Conservation (phyloP, 2,329 filamentous ascomycete species). For the Scortechinia acanthostroma region DNA sequence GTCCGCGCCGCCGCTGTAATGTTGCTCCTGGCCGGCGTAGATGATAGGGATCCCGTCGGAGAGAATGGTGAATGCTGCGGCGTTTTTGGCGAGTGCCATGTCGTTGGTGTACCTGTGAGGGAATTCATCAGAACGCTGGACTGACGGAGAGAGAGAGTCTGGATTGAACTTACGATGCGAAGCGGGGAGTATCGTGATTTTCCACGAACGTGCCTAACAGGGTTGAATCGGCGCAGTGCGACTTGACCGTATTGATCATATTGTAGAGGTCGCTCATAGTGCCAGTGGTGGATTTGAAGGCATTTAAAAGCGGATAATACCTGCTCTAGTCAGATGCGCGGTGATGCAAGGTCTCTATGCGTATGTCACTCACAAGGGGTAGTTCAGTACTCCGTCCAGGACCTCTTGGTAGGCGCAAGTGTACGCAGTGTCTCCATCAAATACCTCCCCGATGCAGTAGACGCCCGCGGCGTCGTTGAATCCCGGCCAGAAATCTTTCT, state of each 20-base stretch:
- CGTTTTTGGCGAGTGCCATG: slow-evolving; percentile 28
- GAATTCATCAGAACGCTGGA: too few relatives aligned
- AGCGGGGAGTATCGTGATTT: slow-evolving; percentile 30
- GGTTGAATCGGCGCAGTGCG: slow-evolving; percentile 24
- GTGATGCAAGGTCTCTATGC: too few relatives aligned
- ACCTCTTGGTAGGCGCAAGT: slow-evolving; percentile 21
- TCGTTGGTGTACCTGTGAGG: slow-evolving; percentile 5
- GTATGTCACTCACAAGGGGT: slow-evolving; percentile 29
- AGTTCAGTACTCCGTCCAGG: slow-evolving; percentile 34
- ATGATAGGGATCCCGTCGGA: slow-evolving; percentile 41
- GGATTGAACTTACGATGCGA: slow-evolving; percentile 22
- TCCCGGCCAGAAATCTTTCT: slow-evolving; percentile 29
- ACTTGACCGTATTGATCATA: slow-evolving; percentile 17
- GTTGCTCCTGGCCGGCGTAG: slow-evolving; percentile 45
- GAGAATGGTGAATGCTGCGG: slow-evolving; percentile 38
- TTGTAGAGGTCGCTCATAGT: slow-evolving; percentile 18
- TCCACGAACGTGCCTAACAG: slow-evolving; percentile 30
- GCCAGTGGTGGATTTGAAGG: slow-evolving; percentile 12
- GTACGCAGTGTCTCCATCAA: slow-evolving; percentile 20
- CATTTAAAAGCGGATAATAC: slow-evolving; percentile 14
- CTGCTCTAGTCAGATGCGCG: too few relatives aligned
- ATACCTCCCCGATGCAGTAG: slow-evolving; percentile 36
- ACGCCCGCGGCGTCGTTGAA: slow-evolving; percentile 20
- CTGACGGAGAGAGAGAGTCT: too few relatives aligned
- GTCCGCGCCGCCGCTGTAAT: slow-evolving; percentile 26